Conservation (phyloP, 1,139 yeast species). For the Lodderomyces parapsilosis region DNA sequence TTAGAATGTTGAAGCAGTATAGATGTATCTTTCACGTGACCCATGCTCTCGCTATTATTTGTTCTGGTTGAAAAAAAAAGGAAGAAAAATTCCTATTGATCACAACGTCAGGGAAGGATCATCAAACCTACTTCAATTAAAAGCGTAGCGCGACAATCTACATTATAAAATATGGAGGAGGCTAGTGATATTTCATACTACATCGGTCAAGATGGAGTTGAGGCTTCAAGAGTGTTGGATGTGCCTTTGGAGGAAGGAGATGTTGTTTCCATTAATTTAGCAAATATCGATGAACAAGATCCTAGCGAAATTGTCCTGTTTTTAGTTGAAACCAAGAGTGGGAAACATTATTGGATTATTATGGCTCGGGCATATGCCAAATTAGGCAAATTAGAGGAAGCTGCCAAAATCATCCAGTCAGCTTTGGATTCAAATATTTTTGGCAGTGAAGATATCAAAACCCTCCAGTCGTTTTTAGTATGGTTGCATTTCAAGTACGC, state of each 20-base stretch:
- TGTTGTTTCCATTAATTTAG: constrained; percentile 65
- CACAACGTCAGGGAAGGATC: too few species aligned
- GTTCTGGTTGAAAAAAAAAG: neutral
- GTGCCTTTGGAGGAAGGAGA: constrained; percentile 75
- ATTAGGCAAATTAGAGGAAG: constrained; percentile 57
- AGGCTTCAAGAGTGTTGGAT: constrained; percentile 44
- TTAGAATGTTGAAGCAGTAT: too few species aligned
- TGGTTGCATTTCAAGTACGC: constrained; percentile 65
- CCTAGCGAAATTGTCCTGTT: constrained; percentile 78
- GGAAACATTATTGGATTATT: constrained; percentile 76
- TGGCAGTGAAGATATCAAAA: constrained; percentile 49
- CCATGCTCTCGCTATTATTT: neutral
- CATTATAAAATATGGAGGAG: constrained; percentile 24
- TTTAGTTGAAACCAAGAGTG: constrained; percentile 76
- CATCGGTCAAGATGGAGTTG: constrained; percentile 33
- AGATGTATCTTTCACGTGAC: constrained; percentile 2
- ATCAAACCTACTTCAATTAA: neutral
- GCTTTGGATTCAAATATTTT: constrained; percentile 48
- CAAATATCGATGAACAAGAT: constrained; percentile 69
- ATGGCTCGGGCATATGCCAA: constrained; percentile 81
- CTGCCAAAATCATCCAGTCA: constrained; percentile 59
- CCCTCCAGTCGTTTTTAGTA: constrained; percentile 61
- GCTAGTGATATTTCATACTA: constrained; percentile 40
- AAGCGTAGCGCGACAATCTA: neutral
- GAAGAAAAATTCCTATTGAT: too few species aligned